Conservation (phyloP, 371 early-diverging fungal species). For the Entomophthora muscae region DNA sequence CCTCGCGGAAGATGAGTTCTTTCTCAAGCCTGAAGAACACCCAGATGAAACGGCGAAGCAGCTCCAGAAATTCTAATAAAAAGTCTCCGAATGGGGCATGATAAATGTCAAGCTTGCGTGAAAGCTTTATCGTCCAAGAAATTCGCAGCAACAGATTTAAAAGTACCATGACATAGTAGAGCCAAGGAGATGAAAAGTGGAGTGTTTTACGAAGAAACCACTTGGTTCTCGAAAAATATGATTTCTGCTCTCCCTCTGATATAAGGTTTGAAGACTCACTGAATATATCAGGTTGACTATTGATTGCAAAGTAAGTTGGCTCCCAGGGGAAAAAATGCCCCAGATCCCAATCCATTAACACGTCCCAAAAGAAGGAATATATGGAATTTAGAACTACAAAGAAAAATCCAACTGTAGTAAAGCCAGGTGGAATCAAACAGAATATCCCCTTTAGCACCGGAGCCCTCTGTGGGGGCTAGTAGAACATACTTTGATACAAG, state of each 20-base stretch:
- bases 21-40: slow-evolving; percentile 71
- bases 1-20: too few relatives aligned
- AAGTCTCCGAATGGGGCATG: slow-evolving; percentile 48
- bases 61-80: slow-evolving; percentile 55
- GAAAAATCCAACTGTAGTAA: slow-evolving; percentile 17
- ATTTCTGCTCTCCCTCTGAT: too few relatives aligned
- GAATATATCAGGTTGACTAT: too few relatives aligned
- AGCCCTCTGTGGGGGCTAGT: too few relatives aligned
- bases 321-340: slow-evolving; percentile 17
- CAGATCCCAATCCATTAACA: slow-evolving; percentile 78
- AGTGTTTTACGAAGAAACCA: slow-evolving; percentile 39
- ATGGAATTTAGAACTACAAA: slow-evolving; percentile 67
- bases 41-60: slow-evolving; percentile 80
- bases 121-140: slow-evolving; percentile 69
- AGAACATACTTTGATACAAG: slow-evolving; percentile 26
- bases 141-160: slow-evolving; percentile 64
- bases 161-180: slow-evolving; percentile 56
- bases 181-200: slow-evolving; percentile 31
- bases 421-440: background rate
- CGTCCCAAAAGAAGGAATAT: slow-evolving; percentile 90
- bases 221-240: too few relatives aligned
- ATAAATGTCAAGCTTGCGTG: slow-evolving; percentile 44
- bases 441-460: background rate
- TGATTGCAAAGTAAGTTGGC: too few relatives aligned
- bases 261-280: too few relatives aligned